Percentiles rank a stretch among this genome's conserved stretches.
These are phyloP conservation scores for Plasmodium vinckei DNA, from an alignment of 169 alveolate species.

Conservation along the genomic window DNA sequence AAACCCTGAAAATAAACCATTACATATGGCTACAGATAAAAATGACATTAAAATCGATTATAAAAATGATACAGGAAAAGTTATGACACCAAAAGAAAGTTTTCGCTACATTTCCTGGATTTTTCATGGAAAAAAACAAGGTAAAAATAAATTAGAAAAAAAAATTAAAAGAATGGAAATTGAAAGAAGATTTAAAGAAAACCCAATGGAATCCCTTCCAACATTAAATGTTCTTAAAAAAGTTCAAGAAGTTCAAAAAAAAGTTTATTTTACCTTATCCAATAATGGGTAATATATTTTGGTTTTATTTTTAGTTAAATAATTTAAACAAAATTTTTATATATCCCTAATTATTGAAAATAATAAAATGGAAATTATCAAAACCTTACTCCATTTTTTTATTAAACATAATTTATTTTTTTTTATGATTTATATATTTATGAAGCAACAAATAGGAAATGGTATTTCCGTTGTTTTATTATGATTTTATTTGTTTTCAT, in stretches of 20 bases:
- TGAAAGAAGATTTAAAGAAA: conserved; percentile 77
- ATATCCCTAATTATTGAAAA: not conserved
- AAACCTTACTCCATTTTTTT: too few relatives aligned
- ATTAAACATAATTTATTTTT: too few relatives aligned
- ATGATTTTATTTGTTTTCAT: not conserved
- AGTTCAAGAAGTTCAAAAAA: conserved; percentile 79
- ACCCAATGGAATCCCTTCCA: conserved; percentile 84
- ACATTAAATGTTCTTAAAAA: conserved; percentile 82
- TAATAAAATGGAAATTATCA: too few relatives aligned
- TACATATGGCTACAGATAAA: conserved; percentile 71
- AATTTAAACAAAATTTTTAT: not conserved
- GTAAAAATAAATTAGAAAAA: conserved; percentile 84
- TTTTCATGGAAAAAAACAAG: conserved; percentile 86
- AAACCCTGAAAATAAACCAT: conserved; percentile 75
- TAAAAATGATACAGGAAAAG: conserved; percentile 81
- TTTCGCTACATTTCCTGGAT: conserved; percentile 82
- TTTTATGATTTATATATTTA: too few relatives aligned
- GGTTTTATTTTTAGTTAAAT: not conserved
- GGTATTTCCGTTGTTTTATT: not conserved
- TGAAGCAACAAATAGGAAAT: too few relatives aligned
- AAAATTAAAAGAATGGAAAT: conserved; percentile 81
- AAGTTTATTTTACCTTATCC: conserved; percentile 77
- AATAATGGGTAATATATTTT: conserved; percentile 13
- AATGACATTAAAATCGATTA: conserved; percentile 81
- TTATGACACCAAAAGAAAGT: conserved; percentile 87